phyloP scores from a whole-genome alignment of 2,329 filamentous ascomycete genomes.

The Penicillium janthinellum region DNA sequence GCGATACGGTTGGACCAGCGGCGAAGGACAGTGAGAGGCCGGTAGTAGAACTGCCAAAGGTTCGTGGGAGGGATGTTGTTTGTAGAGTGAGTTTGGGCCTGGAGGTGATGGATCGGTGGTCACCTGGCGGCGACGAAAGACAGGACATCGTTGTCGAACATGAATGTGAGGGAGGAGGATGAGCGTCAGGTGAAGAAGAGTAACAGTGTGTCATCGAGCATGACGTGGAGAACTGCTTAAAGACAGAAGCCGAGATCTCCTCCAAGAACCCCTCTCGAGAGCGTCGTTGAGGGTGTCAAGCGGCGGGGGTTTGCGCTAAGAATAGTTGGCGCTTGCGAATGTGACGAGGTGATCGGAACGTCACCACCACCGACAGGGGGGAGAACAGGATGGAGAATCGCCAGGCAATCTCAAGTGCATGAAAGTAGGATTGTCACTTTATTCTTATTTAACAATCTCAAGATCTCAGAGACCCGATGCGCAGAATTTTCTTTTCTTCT shows the following conservation, averaged over 20 bases:
- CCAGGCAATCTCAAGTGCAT: background rate
- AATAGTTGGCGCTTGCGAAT: conserved; percentile 25
- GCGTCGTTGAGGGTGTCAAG: background rate
- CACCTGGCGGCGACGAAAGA: conserved; percentile 21
- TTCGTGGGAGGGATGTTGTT: conserved; percentile 53
- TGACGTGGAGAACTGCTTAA: conserved; percentile 2
- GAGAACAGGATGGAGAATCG: background rate
- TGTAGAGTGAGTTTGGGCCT: conserved; percentile 64
- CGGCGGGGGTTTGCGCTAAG: conserved; percentile 24
- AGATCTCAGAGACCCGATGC: background rate
- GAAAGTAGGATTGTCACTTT: background rate
- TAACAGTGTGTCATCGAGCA: conserved; percentile 14
- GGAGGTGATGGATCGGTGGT: conserved; percentile 29
- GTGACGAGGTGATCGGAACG: conserved; percentile 10
- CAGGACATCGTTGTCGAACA: conserved; percentile 23
- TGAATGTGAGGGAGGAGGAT: conserved; percentile 9
- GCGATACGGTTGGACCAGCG: conserved; percentile 53
- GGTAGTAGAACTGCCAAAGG: conserved; percentile 57
- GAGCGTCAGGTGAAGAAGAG: conserved; percentile 14
- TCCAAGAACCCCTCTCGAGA: background rate
- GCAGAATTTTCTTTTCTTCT: conserved; percentile 7
- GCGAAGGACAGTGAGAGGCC: conserved; percentile 57
- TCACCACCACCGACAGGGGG: background rate
- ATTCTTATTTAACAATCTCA: background rate
- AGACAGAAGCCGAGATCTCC: conserved; percentile 1